phyloP scores from a whole-genome alignment of 2,329 filamentous ascomycete genomes.

The Grosmannia clavigera region DNA sequence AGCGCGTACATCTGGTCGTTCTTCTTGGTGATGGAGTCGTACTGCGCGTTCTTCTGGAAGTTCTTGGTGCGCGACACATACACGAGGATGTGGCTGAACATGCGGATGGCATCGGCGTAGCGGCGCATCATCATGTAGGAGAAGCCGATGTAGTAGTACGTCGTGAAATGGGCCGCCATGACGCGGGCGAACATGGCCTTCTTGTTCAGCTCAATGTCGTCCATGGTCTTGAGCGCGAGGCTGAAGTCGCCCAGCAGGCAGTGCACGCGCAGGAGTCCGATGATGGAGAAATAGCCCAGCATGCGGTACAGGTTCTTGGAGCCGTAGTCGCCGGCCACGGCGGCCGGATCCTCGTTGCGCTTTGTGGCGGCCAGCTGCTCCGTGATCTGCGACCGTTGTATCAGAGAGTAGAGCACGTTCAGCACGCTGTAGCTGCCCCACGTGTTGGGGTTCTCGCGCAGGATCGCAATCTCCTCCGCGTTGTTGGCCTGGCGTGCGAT shows the following conservation, averaged over 20 bases:
- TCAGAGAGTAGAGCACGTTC: constrained; percentile 97
- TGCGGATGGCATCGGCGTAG: constrained; percentile 97
- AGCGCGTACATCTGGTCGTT: constrained; percentile 99
- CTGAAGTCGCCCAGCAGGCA: constrained; percentile 95
- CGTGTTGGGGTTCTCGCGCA: constrained; percentile 94
- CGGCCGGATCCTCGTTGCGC: constrained; percentile 77
- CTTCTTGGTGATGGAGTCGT: constrained; percentile 99
- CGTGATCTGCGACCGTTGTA: constrained; percentile 94
- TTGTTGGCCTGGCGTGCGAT: constrained; percentile 73
- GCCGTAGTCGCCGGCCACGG: constrained; percentile 90
- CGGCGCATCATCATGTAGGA: constrained; percentile 99
- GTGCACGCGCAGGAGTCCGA: constrained; percentile 91
- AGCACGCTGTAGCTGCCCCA: constrained; percentile 99
- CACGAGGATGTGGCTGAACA: constrained; percentile 99
- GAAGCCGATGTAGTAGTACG: constrained; percentile 99
- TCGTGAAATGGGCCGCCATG: constrained; percentile 99
- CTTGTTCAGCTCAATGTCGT: constrained; percentile 99
- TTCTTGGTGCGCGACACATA: constrained; percentile 99
- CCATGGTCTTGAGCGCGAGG: constrained; percentile 93
- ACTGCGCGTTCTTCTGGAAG: constrained; percentile 98
- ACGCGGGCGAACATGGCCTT: constrained; percentile 99
- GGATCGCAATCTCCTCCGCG: constrained; percentile 81
- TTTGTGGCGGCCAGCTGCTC: constrained; percentile 94
- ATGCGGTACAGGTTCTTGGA: constrained; percentile 91
- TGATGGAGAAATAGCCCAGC: constrained; percentile 99